These are phyloP conservation scores for Penicillium sp. DNA, from an alignment of 2,329 filamentous ascomycete species.

Conservation along the genomic window DNA sequence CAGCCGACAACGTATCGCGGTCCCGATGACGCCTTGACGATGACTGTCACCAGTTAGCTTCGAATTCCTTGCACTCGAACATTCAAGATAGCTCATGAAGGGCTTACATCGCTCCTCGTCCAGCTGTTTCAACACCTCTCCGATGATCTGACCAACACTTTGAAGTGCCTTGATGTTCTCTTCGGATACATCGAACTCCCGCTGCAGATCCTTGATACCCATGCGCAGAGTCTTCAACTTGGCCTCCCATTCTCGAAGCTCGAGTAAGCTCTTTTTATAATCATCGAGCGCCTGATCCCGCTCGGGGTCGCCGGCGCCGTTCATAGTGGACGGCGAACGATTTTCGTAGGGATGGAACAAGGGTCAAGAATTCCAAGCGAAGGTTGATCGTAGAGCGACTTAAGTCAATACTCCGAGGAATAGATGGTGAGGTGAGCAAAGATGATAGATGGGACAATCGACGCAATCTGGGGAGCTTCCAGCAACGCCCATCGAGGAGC, in stretches of 20 bases:
- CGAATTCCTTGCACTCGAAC: not conserved
- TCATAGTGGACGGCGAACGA: slow-evolving; percentile 31
- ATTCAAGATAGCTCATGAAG: not conserved
- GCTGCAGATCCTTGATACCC: slow-evolving; percentile 93
- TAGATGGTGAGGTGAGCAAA: slow-evolving; percentile 16
- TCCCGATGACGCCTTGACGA: slow-evolving; percentile 96
- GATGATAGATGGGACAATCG: slow-evolving; percentile 17
- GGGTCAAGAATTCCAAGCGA: not conserved
- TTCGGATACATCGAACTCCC: slow-evolving; percentile 93
- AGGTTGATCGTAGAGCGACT: not conserved
- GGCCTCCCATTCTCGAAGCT: slow-evolving; percentile 97
- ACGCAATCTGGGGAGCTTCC: slow-evolving; percentile 30
- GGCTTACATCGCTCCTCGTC: slow-evolving; percentile 95
- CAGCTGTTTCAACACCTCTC: slow-evolving; percentile 96
- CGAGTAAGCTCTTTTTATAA: slow-evolving; percentile 79
- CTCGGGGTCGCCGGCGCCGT: slow-evolving; percentile 50
- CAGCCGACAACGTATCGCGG: slow-evolving; percentile 98
- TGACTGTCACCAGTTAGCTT: slow-evolving; percentile 60
- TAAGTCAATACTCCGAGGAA: slow-evolving; percentile 1
- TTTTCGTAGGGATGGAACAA: slow-evolving; percentile 4
- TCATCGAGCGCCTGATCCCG: slow-evolving; percentile 68
- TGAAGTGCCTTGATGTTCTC: slow-evolving; percentile 99
- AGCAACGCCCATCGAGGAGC: slow-evolving; percentile 24
- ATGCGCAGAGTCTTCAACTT: slow-evolving; percentile 92
- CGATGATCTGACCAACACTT: slow-evolving; percentile 98